Percentiles rank a stretch among this genome's conserved stretches.
Conservation (phyloP, 805 yeast species). For the Yarrowia sp. region DNA sequence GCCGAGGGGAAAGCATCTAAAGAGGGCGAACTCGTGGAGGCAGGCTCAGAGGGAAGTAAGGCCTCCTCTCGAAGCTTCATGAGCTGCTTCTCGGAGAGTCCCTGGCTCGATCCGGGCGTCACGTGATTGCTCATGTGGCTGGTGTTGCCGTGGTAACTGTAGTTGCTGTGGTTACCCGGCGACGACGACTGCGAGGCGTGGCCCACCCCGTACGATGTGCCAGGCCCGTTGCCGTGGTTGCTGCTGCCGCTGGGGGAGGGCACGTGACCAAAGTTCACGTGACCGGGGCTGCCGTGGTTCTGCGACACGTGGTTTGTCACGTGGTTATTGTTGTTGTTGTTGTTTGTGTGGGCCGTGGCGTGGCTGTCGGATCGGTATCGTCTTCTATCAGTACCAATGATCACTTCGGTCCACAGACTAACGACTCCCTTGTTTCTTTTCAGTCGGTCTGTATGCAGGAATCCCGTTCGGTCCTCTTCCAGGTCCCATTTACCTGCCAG, state of each 20-base stretch:
- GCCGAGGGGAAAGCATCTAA: constrained; percentile 25
- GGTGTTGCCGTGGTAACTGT: background rate
- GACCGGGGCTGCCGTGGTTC: constrained; percentile 8
- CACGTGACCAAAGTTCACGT: constrained; percentile 15
- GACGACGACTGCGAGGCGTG: constrained; percentile 7
- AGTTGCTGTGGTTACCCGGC: constrained; percentile 9
- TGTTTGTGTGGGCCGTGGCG: background rate
- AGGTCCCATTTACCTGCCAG: constrained; percentile 65
- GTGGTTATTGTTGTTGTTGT: background rate
- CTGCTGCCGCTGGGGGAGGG: constrained; percentile 10
- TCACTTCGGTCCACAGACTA: constrained; percentile 79
- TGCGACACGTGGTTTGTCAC: background rate
- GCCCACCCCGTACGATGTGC: background rate
- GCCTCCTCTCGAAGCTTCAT: constrained; percentile 63
- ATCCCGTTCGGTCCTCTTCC: constrained; percentile 45
- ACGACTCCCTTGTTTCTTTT: constrained; percentile 79
- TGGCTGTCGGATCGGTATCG: constrained; percentile 43
- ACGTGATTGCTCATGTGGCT: constrained; percentile 10
- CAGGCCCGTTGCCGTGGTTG: background rate
- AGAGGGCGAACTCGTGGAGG: constrained; percentile 2
- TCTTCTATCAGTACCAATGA: constrained; percentile 76
- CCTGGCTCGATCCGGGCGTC: background rate
- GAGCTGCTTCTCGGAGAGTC: constrained; percentile 60
- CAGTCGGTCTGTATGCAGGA: constrained; percentile 68
- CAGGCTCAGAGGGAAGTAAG: constrained; percentile 67